Evolutionary conservation across 2,329 filamentous ascomycete genomes (phyloP), one percentile per base, ranked within the genome.

Genomic region (Sporothrix inflata): DNA sequence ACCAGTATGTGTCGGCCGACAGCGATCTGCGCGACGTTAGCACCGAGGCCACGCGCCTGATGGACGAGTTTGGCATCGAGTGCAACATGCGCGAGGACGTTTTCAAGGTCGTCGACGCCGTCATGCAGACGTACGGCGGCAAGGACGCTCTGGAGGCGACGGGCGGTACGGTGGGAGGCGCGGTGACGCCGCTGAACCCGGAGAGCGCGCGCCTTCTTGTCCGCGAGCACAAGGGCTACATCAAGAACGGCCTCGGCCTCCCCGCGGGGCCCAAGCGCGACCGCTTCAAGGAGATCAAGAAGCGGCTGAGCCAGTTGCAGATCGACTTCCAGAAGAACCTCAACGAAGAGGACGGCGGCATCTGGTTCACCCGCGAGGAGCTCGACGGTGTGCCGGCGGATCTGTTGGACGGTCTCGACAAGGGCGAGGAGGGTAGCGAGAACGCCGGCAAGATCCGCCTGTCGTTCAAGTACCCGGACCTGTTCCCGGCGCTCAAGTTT

Each of bases 211-310:
- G 91, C n/a, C 81, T 94, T 75, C 83, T 96, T 40, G 90, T 94
- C 81, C 94, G 92, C 82, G 90, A 94, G 77, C 88, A 91, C 77
- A 93, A 93, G 82, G 87, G 86, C 74, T 95, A 92, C 80, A 90
- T 95, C 77, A 86, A 88, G 70, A 94, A 94, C 79, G 93, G 93
- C 16, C 83, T 96, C 63, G 89, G 89, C 3, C 83, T 96, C 67
- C 90, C 92, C 1, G 87, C 88, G 30, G 92, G 92, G 1, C 83
- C 86, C 4, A 84, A 94, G 82, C 84, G 92, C 74, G 92, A 94
- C 76, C 88, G 92, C 60, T 95, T 95, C 86, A 95, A 94, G 84
- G 91, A 91, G 81, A 94, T 95, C 82, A 93, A 93, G 87, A 93
- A 93, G 85, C 85, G 92, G 14, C 84, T 96, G 71, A 92, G 90